Evolutionary conservation across 1,139 yeast genomes (phyloP), one percentile per base, ranked within the genome.

Genomic region (Spathaspora sp.): DNA sequence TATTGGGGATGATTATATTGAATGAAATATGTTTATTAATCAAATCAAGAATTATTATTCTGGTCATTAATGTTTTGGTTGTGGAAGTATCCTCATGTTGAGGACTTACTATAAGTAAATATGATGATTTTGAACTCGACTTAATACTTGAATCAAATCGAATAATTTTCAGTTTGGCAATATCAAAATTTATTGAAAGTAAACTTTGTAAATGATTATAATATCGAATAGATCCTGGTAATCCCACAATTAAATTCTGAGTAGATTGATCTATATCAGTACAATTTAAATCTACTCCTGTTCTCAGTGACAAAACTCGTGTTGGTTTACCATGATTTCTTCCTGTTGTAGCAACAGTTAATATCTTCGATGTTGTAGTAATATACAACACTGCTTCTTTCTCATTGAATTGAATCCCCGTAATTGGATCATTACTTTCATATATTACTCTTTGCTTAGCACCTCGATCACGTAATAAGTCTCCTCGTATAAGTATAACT

Each of bases 401-500:
- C 39, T 74, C 79, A 49, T 73, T 71, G 54, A 86, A 81, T 33
- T 78, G 74, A 1, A 93, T 66, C 0, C 90, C 88, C 0, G 99
- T 91, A 23, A 95, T 77, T 0, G 98, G 96, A 44, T 89, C 95
- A 13, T 62, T 59, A 15, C 83, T 77, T 52, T 86, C 88, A 58
- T 82, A 89, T 1, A 91, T 82, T 0, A 86, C 64, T 31, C 98
- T 70, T 59, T 91, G 98, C 52, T 93, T 80, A 4, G 96, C 82
- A 0, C 99, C 99, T 49, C 97, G 68, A 59, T 95, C 99, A 54
- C 93, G 80, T 2, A 88, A 58, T 40, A 95, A 67, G 62, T 93
- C 99, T 6, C 99, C 99, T 51, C 98, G 68, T 0, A 91, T 80
- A 3, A 91, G 68, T 6, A 91, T 71, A 2, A 91, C 93, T 24